These are phyloP conservation scores for Hymenoscyphus infarciens DNA, from an alignment of 2,329 filamentous ascomycete species.

Conservation along the genomic window DNA sequence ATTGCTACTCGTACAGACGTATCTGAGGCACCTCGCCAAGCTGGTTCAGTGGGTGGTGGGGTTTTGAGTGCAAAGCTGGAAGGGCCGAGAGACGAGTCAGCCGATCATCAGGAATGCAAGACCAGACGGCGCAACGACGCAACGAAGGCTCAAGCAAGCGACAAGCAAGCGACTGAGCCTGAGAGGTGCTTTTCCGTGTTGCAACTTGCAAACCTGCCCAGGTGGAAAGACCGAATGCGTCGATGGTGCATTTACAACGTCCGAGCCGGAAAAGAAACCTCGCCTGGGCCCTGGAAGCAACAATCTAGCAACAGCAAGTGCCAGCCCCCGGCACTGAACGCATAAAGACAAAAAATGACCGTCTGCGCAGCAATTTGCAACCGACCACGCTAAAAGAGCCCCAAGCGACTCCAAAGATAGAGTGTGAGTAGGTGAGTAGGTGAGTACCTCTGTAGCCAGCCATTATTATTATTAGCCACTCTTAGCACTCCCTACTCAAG, in stretches of 20 bases:
- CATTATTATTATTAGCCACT: neutral
- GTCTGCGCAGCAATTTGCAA: neutral
- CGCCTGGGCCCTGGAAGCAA: neutral
- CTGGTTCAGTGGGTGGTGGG: neutral
- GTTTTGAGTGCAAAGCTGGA: neutral
- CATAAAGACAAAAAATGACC: too few relatives aligned
- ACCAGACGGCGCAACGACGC: neutral
- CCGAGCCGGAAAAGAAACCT: neutral
- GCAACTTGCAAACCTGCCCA: neutral
- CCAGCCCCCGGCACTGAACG: too few relatives aligned
- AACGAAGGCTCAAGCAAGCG: neutral
- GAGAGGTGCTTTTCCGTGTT: neutral
- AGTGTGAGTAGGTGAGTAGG: too few relatives aligned
- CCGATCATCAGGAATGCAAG: constrained; percentile 11
- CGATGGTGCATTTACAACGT: neutral
- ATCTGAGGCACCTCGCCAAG: neutral
- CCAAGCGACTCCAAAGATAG: neutral
- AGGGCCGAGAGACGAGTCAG: constrained; percentile 4
- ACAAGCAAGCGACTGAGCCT: neutral
- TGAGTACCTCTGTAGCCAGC: too few relatives aligned
- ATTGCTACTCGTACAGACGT: too few relatives aligned
- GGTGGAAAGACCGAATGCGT: constrained; percentile 1
- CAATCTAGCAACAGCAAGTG: too few relatives aligned
- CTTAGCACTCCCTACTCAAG: neutral
- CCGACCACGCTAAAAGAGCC: neutral